Conservation (phyloP, 495 filamentous ascomycete species). For the Annulohypoxylon moriforme region DNA sequence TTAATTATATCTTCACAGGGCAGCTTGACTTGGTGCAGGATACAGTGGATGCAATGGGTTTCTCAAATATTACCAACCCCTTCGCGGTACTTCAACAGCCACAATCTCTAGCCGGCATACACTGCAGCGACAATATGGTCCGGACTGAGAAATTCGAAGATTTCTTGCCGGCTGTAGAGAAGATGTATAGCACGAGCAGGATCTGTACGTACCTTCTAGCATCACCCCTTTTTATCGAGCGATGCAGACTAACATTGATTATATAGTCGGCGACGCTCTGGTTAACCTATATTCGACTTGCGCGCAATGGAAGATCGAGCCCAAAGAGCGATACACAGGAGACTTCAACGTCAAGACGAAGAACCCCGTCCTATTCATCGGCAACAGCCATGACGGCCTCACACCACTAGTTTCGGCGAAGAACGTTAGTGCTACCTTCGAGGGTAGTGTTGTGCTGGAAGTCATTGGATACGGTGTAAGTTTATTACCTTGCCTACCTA, state of each 20-base stretch:
- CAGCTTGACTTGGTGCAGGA: slow-evolving; percentile 6
- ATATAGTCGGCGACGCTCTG: slow-evolving; percentile 35
- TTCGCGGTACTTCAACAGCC: not conserved
- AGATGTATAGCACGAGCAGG: slow-evolving; percentile 22
- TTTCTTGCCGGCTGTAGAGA: slow-evolving; percentile 35
- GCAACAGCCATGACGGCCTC: slow-evolving; percentile 55
- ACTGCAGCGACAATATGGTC: slow-evolving; percentile 42
- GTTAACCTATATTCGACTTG: slow-evolving; percentile 46
- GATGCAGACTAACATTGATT: slow-evolving; percentile 19
- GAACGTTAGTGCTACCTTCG: slow-evolving; percentile 62
- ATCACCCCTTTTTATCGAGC: not conserved
- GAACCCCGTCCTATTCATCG: slow-evolving; percentile 58
- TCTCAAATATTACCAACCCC: not conserved
- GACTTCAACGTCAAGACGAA: slow-evolving; percentile 57
- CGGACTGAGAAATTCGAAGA: slow-evolving; percentile 42
- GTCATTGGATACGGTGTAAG: slow-evolving; percentile 68
- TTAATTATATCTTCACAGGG: slow-evolving; percentile 43
- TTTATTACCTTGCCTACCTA: slow-evolving; percentile 10
- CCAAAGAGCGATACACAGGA: slow-evolving; percentile 56
- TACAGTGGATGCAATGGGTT: not conserved
- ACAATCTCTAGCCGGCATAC: slow-evolving; percentile 34
- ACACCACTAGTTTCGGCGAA: slow-evolving; percentile 61
- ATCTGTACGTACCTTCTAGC: slow-evolving; percentile 26
- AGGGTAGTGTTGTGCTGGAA: slow-evolving; percentile 63
- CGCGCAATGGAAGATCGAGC: slow-evolving; percentile 57